Base-by-base conservation (phyloP, 805 yeast species). In the Nematodospora valgi region DNA sequence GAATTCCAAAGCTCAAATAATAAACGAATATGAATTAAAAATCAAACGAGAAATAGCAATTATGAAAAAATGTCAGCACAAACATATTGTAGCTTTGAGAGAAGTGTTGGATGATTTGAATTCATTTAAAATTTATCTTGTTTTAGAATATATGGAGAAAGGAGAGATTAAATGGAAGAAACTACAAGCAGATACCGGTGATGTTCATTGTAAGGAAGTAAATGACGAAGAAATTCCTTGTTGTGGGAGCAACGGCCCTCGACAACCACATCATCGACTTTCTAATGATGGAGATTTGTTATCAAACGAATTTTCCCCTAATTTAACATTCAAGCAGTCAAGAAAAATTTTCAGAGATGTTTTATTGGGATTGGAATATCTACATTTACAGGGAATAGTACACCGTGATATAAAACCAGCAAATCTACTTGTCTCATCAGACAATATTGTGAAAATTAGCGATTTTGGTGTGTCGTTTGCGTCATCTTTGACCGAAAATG, bases 381-480 rank as follows among this genome's bases (percentile, higher is more conserved):
- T 91, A 46, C 98, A 93, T 62, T 67, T 77, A 47, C 94, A 86
- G 55, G 95, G 95, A 2, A 86, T 89, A 29, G 84, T 91, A 12
- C 98, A 91, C 61, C 74, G 98, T 44, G 98, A 91, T 59, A 89
- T 91, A 39, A 91, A 91, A 56, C 98, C 98, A 2, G 95, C 98
- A 2, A 91, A 91, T 54, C 58, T 91, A 39, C 69, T 91, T 38
- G 78, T 88, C 2, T 70, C 84, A 19, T 62, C 72, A 11, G 81
- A 84, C 45, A 78, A 81, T 35, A 68, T 72, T 6, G 96, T 89
- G 17, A 93, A 93, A 59, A 93, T 91, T 26, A 81, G 94, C n/a
- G 98, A 91, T 63, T 93, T 91, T 62, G 98, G 98, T 16, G 95
- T 93, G 10, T 86, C 96, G 1, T 84, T 86, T 58, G 87, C 91